Evolutionary conservation across 2,329 filamentous ascomycete genomes (phyloP), one percentile per base, ranked within the genome.

Genomic region (Ceratocystis smalleyi): DNA sequence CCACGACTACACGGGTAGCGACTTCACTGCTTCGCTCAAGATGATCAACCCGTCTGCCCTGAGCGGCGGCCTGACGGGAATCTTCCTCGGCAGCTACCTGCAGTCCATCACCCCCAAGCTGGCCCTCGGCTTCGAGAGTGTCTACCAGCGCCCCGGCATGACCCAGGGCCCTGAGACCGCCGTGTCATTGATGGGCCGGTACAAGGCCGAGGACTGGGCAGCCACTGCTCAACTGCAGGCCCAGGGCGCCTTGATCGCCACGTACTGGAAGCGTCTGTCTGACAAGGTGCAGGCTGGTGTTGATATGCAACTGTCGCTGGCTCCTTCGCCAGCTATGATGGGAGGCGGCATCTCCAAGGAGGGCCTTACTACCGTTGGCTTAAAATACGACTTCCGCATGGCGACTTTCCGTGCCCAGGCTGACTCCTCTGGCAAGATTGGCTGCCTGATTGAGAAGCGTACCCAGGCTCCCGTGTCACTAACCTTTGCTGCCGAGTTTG

Each of bases 301-400:
- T 70, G 92, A 97, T 71, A 85, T 95, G 81, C 95, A 91, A 75
- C 81, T 99, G 66, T 87, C 91, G 69, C 87, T 96, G 69, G 84
- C 84, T 40, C 79, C 83, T 32, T 80, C 83, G 64, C 77, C 79
- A 62, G 83, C 82, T 62, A 82, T 83, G 68, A 77, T 89, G 76
- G 91, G 94, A 84, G 89, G 89, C 71, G 84, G 84, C 59, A 74
- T 86, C 63, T 83, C 86, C 74, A 92, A 91, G 76, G 91, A 99
- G 75, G 94, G 94, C 64, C 82, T 89, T 67, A 91, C 95, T 63
- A 90, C 91, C 64, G 82, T 97, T 71, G 94, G 92, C 71, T 89
- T 91, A 74, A 99, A 99, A 78, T 99, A 99, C 77, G 92, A 96
- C 75, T 99, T 99, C 84, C 84, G 89, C 73, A 89, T 91, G 78